phyloP scores from a whole-genome alignment of 2,329 filamentous ascomycete species.

The Neonectria coccinea region DNA sequence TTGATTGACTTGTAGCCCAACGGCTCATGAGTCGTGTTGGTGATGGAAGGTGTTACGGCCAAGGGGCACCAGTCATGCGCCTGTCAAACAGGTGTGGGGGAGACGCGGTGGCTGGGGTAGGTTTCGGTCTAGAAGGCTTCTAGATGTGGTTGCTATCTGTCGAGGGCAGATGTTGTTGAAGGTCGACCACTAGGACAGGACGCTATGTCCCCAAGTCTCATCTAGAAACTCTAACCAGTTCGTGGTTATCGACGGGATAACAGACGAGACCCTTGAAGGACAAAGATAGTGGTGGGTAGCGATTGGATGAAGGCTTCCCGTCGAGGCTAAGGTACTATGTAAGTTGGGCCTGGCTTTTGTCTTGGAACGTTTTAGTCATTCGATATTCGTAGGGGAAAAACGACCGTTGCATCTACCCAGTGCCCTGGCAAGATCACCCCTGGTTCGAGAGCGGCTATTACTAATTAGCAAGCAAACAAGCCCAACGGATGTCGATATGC shows the following conservation, averaged over 20 bases:
- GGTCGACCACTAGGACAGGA: background rate
- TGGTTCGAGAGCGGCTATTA: slow-evolving; percentile 17
- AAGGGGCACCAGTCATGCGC: slow-evolving; percentile 1
- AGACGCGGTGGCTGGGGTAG: slow-evolving; percentile 14
- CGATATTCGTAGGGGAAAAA: background rate
- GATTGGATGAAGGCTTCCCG: background rate
- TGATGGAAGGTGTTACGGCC: slow-evolving; percentile 11
- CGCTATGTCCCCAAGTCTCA: background rate
- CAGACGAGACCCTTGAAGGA: background rate
- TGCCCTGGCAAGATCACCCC: slow-evolving; percentile 8
- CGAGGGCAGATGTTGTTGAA: slow-evolving; percentile 6
- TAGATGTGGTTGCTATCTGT: slow-evolving; percentile 15
- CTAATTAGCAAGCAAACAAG: slow-evolving; percentile 12
- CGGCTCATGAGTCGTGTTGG: slow-evolving; percentile 23
- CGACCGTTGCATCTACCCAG: background rate
- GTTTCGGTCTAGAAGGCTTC: slow-evolving; percentile 34
- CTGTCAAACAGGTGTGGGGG: slow-evolving; percentile 1
- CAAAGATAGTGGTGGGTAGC: background rate
- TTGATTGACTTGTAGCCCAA: slow-evolving; percentile 20
- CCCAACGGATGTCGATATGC: slow-evolving; percentile 19
- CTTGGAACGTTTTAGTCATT: slow-evolving; percentile 13
- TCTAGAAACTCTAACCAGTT: background rate
- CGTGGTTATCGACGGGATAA: background rate
- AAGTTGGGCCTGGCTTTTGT: background rate
- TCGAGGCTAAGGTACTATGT: background rate